A percentile compares a stretch with the other conserved stretches of the same genome.
Evolutionary conservation across 2,329 filamentous ascomycete genomes (phyloP).

Genomic region (Fusarium proliferatum): DNA sequence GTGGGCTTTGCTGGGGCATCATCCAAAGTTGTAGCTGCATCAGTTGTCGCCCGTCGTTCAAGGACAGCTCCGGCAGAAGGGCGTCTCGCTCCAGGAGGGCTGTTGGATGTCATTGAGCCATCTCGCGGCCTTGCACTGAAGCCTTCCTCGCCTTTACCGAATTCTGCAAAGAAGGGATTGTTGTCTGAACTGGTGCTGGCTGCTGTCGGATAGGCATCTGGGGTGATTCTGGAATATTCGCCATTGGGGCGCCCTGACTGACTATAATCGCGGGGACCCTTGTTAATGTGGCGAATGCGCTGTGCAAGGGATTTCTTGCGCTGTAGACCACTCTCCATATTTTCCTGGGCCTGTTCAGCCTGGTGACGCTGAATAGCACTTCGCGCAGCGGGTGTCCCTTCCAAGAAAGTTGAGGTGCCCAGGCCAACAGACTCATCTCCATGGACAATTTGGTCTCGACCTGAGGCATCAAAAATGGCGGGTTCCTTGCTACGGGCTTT

Average conservation of each 20-base stretch:
- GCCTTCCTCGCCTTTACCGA: conserved; percentile 66
- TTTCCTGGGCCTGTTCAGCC: conserved; percentile 72
- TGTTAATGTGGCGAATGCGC: conserved; percentile 86
- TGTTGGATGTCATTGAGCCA: conserved; percentile 62
- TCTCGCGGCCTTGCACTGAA: conserved; percentile 58
- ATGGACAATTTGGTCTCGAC: conserved; percentile 78
- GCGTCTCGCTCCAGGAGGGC: conserved; percentile 61
- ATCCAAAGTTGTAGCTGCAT: conserved; percentile 56
- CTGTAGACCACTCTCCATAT: conserved; percentile 70
- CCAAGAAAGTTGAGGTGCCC: conserved; percentile 94
- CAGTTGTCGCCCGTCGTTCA: conserved; percentile 74
- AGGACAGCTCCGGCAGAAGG: conserved; percentile 57
- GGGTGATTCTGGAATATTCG: conserved; percentile 56
- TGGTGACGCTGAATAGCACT: conserved; percentile 81
- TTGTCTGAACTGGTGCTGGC: conserved; percentile 51
- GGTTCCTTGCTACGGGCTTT: conserved; percentile 54
- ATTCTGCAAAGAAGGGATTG: conserved; percentile 89
- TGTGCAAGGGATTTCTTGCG: conserved; percentile 97
- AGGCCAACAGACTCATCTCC: conserved; percentile 86
- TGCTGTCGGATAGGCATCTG: conserved; percentile 51
- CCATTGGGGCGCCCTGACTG: conserved; percentile 68
- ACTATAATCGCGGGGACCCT: conserved; percentile 69
- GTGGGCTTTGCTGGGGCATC: conserved; percentile 61
- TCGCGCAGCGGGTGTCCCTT: conserved; percentile 88
- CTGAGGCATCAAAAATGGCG: conserved; percentile 74